Evolutionary conservation across 2,329 filamentous ascomycete genomes (phyloP).

Genomic region (Aspergillus sp.): DNA sequence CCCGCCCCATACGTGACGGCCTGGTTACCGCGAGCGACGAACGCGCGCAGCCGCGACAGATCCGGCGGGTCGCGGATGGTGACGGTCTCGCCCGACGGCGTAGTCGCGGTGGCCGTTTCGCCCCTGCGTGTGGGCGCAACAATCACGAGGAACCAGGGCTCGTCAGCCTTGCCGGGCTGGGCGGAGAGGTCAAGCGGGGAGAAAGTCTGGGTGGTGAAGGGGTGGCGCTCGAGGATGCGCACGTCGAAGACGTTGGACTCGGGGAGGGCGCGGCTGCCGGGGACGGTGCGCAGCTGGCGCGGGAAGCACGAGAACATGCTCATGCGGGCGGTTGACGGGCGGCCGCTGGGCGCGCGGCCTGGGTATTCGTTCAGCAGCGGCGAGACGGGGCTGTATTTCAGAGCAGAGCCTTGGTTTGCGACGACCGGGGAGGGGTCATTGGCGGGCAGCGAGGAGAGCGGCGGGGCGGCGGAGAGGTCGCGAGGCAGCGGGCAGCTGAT

Average conservation of each 20-base stretch:
- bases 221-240: slow-evolving; percentile 80
- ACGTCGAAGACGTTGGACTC: slow-evolving; percentile 58
- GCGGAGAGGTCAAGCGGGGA: slow-evolving; percentile 64
- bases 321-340: slow-evolving; percentile 62
- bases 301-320: slow-evolving; percentile 88
- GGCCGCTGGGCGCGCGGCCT: slow-evolving; percentile 45
- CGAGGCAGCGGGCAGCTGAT: slow-evolving; percentile 69
- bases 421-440: slow-evolving; percentile 55
- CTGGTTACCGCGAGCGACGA: slow-evolving; percentile 73
- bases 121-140: slow-evolving; percentile 74
- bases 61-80: slow-evolving; percentile 63
- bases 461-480: slow-evolving; percentile 45
- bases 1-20: slow-evolving; percentile 89
- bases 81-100: slow-evolving; percentile 20
- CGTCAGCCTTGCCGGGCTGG: slow-evolving; percentile 24
- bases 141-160: slow-evolving; percentile 70
- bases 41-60: slow-evolving; percentile 67
- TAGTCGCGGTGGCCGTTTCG: slow-evolving; percentile 33
- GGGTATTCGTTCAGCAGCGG: slow-evolving; percentile 68
- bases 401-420: slow-evolving; percentile 82
- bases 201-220: slow-evolving; percentile 93
- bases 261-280: slow-evolving; percentile 10
- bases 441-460: slow-evolving; percentile 46
- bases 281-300: slow-evolving; percentile 49
- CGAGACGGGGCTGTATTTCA: slow-evolving; percentile 83